A percentile compares a stretch with the other conserved stretches of the same genome.
Evolutionary conservation across 768 basidiomycete species (phyloP).

Genomic region (Rhizopogon salebrosus): DNA sequence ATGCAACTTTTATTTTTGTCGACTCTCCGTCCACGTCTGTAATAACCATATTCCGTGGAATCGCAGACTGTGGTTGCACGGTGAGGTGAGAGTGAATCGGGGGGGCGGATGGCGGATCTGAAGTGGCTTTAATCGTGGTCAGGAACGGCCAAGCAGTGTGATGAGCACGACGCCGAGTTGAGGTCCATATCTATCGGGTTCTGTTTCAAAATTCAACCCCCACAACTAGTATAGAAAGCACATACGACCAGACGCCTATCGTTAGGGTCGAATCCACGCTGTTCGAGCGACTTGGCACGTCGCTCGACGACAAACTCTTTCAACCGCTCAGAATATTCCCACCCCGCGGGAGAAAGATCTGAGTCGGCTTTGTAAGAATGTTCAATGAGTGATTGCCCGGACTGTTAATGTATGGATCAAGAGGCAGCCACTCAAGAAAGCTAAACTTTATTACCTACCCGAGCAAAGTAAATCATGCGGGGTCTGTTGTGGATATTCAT

Average conservation of each 20-base stretch:
- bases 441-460: conserved; percentile 46
- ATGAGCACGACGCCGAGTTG: conserved; percentile 85
- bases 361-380: conserved; percentile 99
- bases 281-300: conserved; percentile 69
- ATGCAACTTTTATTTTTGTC: conserved; percentile 4
- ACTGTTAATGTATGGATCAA: conserved; percentile 39
- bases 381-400: conserved; percentile 97
- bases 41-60: neutral
- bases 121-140: conserved; percentile 23
- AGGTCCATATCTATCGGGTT: conserved; percentile 84
- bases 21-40: neutral
- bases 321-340: conserved; percentile 89
- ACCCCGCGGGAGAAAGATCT: conserved; percentile 89
- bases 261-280: conserved; percentile 57
- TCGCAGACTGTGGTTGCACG: neutral
- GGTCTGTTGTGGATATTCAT: conserved; percentile 98
- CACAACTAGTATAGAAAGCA: conserved; percentile 3
- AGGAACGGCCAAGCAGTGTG: conserved; percentile 97
- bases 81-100: neutral
- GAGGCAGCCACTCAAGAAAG: conserved; percentile 1
- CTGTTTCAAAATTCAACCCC: neutral
- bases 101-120: conserved; percentile 5
- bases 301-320: conserved; percentile 88
- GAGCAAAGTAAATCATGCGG: conserved; percentile 93
- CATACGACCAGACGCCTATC: conserved; percentile 66